Evolutionary conservation across 2,329 filamentous ascomycete species (phyloP).

Genomic region (Botrytis cinerea): DNA sequence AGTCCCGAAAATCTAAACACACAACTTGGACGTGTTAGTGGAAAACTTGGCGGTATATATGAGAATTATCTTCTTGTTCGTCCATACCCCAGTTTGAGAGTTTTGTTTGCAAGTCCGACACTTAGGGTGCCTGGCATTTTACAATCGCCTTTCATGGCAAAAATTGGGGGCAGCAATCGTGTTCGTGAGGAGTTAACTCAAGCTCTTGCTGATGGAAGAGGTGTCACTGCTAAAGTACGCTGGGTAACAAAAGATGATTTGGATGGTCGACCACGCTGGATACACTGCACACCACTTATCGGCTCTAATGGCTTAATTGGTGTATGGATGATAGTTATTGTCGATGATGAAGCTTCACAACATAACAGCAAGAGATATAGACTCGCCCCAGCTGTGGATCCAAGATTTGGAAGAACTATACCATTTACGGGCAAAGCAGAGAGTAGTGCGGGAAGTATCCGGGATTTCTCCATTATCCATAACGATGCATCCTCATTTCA

Average conservation of each 20-base stretch:
- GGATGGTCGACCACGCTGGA: slow-evolving; percentile 67
- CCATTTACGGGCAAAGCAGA: slow-evolving; percentile 27
- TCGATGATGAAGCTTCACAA: slow-evolving; percentile 58
- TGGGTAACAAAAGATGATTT: slow-evolving; percentile 59
- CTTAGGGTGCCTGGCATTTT: slow-evolving; percentile 68
- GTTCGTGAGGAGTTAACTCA: slow-evolving; percentile 52
- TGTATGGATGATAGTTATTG: slow-evolving; percentile 76
- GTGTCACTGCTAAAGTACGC: slow-evolving; percentile 72
- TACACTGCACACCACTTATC: slow-evolving; percentile 73
- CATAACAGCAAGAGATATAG: slow-evolving; percentile 31
- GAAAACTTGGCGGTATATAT: slow-evolving; percentile 48
- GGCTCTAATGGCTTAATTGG: slow-evolving; percentile 68
- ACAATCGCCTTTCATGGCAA: slow-evolving; percentile 58
- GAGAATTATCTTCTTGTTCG: slow-evolving; percentile 65
- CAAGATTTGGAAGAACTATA: slow-evolving; percentile 33
- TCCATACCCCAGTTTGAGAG: slow-evolving; percentile 64
- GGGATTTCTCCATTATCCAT: slow-evolving; percentile 35
- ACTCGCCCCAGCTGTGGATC: slow-evolving; percentile 40
- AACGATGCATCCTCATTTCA: slow-evolving; percentile 18
- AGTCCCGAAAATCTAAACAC: slow-evolving; percentile 32
- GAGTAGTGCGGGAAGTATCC: slow-evolving; percentile 28
- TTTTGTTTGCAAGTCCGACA: slow-evolving; percentile 69
- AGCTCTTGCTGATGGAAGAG: slow-evolving; percentile 68
- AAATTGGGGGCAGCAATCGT: slow-evolving; percentile 52
- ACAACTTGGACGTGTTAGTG: slow-evolving; percentile 32